These are phyloP conservation scores for Knoxdaviesia capensis DNA, from an alignment of 2,329 filamentous ascomycete genomes.

Conservation along the genomic window DNA sequence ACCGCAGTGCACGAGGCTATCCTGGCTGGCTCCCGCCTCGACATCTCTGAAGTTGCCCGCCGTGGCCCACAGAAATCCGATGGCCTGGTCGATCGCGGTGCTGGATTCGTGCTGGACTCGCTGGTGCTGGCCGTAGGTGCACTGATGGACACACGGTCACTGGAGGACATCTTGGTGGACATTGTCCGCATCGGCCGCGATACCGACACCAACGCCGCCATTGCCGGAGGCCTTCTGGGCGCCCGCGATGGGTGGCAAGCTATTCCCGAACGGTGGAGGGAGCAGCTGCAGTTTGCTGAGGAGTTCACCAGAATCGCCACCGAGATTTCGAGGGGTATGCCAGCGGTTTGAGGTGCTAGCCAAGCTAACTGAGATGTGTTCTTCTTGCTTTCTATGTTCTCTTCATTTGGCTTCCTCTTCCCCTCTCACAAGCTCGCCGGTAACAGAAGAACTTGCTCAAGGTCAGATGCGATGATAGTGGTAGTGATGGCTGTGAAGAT, in stretches of 20 bases:
- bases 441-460: too few relatives aligned
- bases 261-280: conserved; percentile 20
- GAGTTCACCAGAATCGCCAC: conserved; percentile 13
- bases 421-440: too few relatives aligned
- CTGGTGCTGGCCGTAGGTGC: conserved; percentile 20
- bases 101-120: conserved; percentile 22
- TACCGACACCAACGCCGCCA: conserved; percentile 24
- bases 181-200: conserved; percentile 22
- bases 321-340: conserved; percentile 1
- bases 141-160: conserved; percentile 15
- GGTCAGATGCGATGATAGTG: too few relatives aligned
- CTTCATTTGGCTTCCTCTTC: too few relatives aligned
- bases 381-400: too few relatives aligned
- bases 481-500: too few relatives aligned
- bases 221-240: conserved; percentile 23
- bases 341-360: not conserved
- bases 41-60: conserved; percentile 11
- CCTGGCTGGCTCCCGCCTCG: conserved; percentile 9
- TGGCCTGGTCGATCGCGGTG: conserved; percentile 10
- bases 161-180: conserved; percentile 24
- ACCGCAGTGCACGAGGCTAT: conserved; percentile 10
- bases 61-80: conserved; percentile 9
- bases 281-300: conserved; percentile 16
- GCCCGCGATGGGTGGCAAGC: conserved; percentile 20
- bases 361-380: too few relatives aligned